A percentile compares a stretch with the other conserved stretches of the same genome.
Evolutionary conservation across 192 early-diverging fungal species (phyloP).

Genomic region (Umbelopsis sp.): DNA sequence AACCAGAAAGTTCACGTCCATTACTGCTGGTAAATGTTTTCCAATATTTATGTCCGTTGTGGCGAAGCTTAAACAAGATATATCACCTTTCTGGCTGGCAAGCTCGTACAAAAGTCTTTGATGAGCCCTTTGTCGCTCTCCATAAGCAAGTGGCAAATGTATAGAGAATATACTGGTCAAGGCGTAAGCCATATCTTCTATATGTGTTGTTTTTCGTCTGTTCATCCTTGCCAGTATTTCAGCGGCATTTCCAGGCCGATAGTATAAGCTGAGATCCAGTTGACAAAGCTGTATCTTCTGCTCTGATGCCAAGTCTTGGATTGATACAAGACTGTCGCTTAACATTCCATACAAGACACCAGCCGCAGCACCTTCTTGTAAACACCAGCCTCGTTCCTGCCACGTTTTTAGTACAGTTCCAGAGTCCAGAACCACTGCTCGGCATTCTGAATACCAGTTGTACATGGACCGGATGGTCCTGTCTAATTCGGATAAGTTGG

Average conservation of each 20-base stretch:
- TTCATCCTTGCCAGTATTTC: neutral
- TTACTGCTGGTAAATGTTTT: neutral
- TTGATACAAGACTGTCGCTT: neutral
- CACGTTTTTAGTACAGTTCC: neutral
- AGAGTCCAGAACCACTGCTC: neutral
- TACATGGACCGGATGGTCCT: neutral
- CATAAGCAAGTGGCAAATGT: neutral
- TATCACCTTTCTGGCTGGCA: neutral
- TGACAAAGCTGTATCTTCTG: neutral
- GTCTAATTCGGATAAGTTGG: neutral
- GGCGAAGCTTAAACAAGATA: neutral
- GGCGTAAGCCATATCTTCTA: neutral
- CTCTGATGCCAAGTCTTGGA: neutral
- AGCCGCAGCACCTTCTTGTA: neutral
- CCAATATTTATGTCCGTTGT: neutral
- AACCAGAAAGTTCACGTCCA: neutral
- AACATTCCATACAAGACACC: neutral
- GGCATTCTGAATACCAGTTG: neutral
- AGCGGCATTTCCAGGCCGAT: neutral
- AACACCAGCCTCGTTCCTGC: neutral
- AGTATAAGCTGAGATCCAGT: neutral
- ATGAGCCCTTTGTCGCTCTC: neutral
- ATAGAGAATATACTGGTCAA: neutral
- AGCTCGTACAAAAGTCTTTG: neutral
- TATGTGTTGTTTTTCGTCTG: neutral